Evolutionary conservation across 2,329 filamentous ascomycete species (phyloP), one percentile per base, ranked within the genome.

Genomic region (Penicillium sp.): DNA sequence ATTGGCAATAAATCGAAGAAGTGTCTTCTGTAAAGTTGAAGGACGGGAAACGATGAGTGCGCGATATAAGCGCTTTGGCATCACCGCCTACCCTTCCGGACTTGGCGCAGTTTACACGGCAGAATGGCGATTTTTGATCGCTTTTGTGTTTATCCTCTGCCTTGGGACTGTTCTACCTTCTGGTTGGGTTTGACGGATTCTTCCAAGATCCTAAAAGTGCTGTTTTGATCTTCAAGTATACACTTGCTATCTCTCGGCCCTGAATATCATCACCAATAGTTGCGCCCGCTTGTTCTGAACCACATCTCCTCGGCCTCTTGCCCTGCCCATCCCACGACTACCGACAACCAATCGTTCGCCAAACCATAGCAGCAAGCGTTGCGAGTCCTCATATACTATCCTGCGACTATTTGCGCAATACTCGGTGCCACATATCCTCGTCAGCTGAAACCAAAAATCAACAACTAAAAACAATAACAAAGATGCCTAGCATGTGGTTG

Each of bases 401-500:
- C 18, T 13, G 8, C 18, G 13, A 30, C 6, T 9, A 39, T 18
- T 16, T 43, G 39, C 18, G 26, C 46, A 40, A 26, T n/a, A 2
- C 8, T 39, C 9, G 10, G 8, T 30, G 8, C 39, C 18, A 19
- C 10, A 26, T 34, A 34, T 18, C n/a, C 6, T 9, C n/a, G 13
- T 5, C 45, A 10, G 9, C 39, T 29, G 6, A 49, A 26, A 2
- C n/a, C 11, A 9, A 40, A 18, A 41, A n/a, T n/a, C n/a, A n/a
- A n/a, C n/a, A n/a, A n/a, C n/a, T n/a, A 23, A 23, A 23, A 23
- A 23, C 23, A 23, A 23, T 35, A 30, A 47, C 59, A 69, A 83
- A 74, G 49, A 90, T 92, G 89, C 89, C 88, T 70, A 88, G 90
- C 57, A 95, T 96, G 89, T 97, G 93, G 93, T 83, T 97, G 70